Evolutionary conservation across 257 asterid species (phyloP), one percentile per base, ranked within the genome.

Genomic region (Salvia splendens): DNA sequence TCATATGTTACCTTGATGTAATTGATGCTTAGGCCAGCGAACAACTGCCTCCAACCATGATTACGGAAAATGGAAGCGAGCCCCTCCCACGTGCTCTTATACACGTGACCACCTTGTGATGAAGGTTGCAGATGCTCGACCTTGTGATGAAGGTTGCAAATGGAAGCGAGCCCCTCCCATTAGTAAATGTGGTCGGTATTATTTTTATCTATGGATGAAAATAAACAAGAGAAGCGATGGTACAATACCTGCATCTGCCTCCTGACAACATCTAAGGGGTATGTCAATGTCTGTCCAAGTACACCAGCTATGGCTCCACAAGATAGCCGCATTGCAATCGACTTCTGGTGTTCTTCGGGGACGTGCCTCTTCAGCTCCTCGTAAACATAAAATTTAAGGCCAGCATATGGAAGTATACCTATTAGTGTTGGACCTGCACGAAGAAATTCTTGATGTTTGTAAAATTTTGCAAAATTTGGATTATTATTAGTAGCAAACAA

Each of bases 231-330:
- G 4, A 14, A 4, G 32, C 4, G 1, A 17, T 5, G 12, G 54
- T n/a, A 10, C 6, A 5, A 49, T 72, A 93, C 99, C 99, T 93
- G 99, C 97, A 94, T 94, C 81, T 94, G 99, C 72, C 97, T 81
- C 77, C 99, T 73, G 52, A 94, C 91, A 69, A 94, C 99, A 76
- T 94, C 99, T 76, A 94, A 82, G 0, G 99, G 99, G 72, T 90
- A 94, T 0, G 99, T 94, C 53, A 94, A 65, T 53, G 99, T 94
- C 84, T 94, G 99, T 14, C 99, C 99, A 48, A 94, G 83, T 78
- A 93, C 78, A 75, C 99, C 99, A 36, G 97, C 99, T 49, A 93
- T 53, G 71, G 97, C 99, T 74, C 99, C 99, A 76, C 99, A 93
- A 3, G 95, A 90, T 51, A 93, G 77, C 52, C 89, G 82, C 96